Evolutionary conservation across 2,329 filamentous ascomycete species (phyloP).

Genomic region (Lecanicillium sp.): DNA sequence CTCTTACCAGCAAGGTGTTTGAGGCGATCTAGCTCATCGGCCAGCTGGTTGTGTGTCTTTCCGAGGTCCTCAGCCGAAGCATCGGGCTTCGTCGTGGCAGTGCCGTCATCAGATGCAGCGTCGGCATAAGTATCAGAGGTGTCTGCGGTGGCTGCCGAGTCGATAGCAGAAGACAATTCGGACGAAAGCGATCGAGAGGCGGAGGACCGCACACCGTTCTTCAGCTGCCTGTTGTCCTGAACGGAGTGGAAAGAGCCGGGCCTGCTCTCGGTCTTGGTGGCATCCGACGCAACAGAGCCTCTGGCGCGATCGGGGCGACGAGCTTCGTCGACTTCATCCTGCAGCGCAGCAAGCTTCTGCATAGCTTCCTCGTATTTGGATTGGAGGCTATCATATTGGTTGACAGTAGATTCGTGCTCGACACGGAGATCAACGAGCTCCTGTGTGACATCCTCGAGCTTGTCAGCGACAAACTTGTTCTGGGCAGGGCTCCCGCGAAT

Average conservation of each 20-base stretch:
- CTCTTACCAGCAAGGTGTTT: conserved; percentile 66
- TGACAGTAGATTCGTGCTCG: conserved; percentile 78
- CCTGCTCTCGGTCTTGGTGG: conserved; percentile 42
- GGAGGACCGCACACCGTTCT: conserved; percentile 59
- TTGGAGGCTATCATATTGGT: conserved; percentile 73
- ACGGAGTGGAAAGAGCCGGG: conserved; percentile 82
- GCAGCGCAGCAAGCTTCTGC: conserved; percentile 71
- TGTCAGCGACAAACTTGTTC: conserved; percentile 79
- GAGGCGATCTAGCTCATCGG: conserved; percentile 63
- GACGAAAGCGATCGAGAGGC: conserved; percentile 81
- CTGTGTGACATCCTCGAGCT: conserved; percentile 83
- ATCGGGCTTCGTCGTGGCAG: conserved; percentile 36
- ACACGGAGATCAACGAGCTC: conserved; percentile 85
- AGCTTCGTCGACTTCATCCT: conserved; percentile 75
- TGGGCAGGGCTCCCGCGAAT: conserved; percentile 65
- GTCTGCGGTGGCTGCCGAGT: conserved; percentile 59
- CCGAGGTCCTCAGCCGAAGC: conserved; percentile 29
- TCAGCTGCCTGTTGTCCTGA: conserved; percentile 60
- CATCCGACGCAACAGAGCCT: conserved; percentile 47
- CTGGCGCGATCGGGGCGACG: conserved; percentile 51
- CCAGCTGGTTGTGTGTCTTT: conserved; percentile 30
- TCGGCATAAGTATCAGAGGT: conserved; percentile 47
- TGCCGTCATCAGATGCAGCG: conserved; percentile 27
- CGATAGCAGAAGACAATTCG: conserved; percentile 83
- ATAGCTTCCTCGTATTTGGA: conserved; percentile 88